A percentile compares a stretch with the other conserved stretches of the same genome.
These are phyloP conservation scores for Debaryomycetaceae sp. DNA, from an alignment of 1,139 yeast genomes.

Conservation along the genomic window DNA sequence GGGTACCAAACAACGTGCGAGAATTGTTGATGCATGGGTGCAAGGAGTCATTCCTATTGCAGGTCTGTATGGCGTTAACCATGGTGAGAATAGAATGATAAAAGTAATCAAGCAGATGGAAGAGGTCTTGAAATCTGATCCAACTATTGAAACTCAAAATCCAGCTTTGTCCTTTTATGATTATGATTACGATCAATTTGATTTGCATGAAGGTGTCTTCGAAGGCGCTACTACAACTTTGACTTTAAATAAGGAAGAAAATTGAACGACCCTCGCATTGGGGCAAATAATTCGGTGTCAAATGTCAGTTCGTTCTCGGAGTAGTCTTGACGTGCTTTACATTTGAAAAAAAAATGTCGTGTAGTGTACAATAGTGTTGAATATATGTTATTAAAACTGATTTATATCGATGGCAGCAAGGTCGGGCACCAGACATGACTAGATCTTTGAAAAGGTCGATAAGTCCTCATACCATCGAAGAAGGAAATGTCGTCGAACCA, in stretches of 20 bases:
- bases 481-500: slow-evolving; percentile 1
- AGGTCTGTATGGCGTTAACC: slow-evolving; percentile 51
- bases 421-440: slow-evolving; percentile 3
- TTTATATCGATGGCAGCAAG: neutral
- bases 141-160: slow-evolving; percentile 41
- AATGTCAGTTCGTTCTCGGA: slow-evolving; percentile 3
- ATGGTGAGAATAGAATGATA: slow-evolving; percentile 64
- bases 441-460: slow-evolving; percentile 4
- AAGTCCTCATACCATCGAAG: slow-evolving; percentile 5
- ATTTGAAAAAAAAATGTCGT: slow-evolving; percentile 1
- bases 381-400: neutral
- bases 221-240: slow-evolving; percentile 28
- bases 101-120: slow-evolving; percentile 52
- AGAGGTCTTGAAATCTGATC: slow-evolving; percentile 36
- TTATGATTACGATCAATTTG: slow-evolving; percentile 19
- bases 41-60: slow-evolving; percentile 45
- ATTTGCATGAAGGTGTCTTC: slow-evolving; percentile 12
- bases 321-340: neutral
- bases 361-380: slow-evolving; percentile 1
- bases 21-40: slow-evolving; percentile 57
- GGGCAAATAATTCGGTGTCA: slow-evolving; percentile 6
- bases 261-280: slow-evolving; percentile 1
- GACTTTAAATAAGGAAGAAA: slow-evolving; percentile 19
- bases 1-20: slow-evolving; percentile 74
- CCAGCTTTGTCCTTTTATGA: slow-evolving; percentile 45